Conservation (phyloP, 495 filamentous ascomycete species). For the Lophiotrema nucula region DNA sequence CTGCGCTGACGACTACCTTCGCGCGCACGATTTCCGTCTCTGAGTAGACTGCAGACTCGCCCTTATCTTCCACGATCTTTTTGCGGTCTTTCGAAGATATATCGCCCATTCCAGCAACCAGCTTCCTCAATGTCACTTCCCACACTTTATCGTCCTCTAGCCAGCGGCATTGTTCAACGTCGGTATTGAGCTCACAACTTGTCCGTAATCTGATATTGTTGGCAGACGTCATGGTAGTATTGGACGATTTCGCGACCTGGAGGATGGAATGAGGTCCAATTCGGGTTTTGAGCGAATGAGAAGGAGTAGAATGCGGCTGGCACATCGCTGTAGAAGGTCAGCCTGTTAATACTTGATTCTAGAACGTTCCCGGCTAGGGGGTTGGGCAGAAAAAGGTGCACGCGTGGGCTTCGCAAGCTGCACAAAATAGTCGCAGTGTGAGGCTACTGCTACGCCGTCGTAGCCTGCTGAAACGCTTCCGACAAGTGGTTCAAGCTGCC, state of each 20-base stretch:
- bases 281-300: constrained; percentile 58
- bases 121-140: constrained; percentile 37
- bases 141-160: constrained; percentile 50
- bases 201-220: constrained; percentile 56
- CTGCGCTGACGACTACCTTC: constrained; percentile 49
- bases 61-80: constrained; percentile 32
- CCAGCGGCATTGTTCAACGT: constrained; percentile 59
- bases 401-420: too few species aligned
- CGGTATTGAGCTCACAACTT: constrained; percentile 61
- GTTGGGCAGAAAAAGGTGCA: too few species aligned
- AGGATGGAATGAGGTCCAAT: constrained; percentile 59
- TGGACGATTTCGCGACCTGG: constrained; percentile 54
- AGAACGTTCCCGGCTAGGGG: too few species aligned
- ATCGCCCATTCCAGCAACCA: constrained; percentile 39
- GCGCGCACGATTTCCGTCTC: constrained; percentile 37
- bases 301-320: constrained; percentile 60
- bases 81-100: constrained; percentile 32
- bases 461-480: too few species aligned
- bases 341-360: too few species aligned
- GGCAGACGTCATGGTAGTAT: constrained; percentile 61
- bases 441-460: too few species aligned
- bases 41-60: constrained; percentile 30
- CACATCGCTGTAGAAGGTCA: constrained; percentile 9
- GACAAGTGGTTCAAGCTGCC: too few species aligned
- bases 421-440: too few species aligned